Conservation (phyloP, 768 basidiomycete species). For the Russula olivacea region DNA sequence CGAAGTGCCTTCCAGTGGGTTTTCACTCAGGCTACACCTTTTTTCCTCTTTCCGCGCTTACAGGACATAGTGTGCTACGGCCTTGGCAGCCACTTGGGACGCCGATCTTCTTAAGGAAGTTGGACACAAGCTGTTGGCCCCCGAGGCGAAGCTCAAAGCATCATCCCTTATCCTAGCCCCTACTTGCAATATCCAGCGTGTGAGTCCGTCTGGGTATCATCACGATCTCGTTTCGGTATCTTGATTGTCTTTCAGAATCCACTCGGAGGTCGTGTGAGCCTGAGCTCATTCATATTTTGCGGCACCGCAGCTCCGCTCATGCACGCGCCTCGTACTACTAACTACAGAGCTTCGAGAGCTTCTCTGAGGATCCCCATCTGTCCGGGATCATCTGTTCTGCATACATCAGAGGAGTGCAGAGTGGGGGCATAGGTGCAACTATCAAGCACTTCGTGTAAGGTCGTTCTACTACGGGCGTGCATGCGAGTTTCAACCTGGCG, state of each 20-base stretch:
- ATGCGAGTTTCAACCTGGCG: neutral
- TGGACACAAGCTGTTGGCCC: conserved; percentile 58
- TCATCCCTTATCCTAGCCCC: conserved; percentile 71
- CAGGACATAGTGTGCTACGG: conserved; percentile 51
- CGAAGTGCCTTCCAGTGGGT: conserved; percentile 68
- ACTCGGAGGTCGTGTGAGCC: conserved; percentile 57
- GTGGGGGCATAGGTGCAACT: conserved; percentile 63
- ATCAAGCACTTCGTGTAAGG: conserved; percentile 81
- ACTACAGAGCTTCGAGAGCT: conserved; percentile 63
- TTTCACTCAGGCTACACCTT: neutral
- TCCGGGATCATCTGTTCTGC: conserved; percentile 65
- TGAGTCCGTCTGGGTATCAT: conserved; percentile 29
- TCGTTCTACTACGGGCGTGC: neutral
- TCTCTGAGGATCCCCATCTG: conserved; percentile 72
- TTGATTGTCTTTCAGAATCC: conserved; percentile 43
- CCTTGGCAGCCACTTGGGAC: conserved; percentile 65
- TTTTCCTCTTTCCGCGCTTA: neutral
- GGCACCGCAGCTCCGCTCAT: conserved; percentile 21
- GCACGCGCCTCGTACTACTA: neutral
- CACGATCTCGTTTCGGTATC: neutral
- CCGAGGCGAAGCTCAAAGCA: conserved; percentile 64
- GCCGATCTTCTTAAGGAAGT: conserved; percentile 54
- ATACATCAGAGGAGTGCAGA: conserved; percentile 74
- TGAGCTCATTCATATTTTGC: neutral
- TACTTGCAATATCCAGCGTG: conserved; percentile 81